These are phyloP conservation scores for Malus fusca DNA, from an alignment of 306 rosid species.

Conservation along the genomic window DNA sequence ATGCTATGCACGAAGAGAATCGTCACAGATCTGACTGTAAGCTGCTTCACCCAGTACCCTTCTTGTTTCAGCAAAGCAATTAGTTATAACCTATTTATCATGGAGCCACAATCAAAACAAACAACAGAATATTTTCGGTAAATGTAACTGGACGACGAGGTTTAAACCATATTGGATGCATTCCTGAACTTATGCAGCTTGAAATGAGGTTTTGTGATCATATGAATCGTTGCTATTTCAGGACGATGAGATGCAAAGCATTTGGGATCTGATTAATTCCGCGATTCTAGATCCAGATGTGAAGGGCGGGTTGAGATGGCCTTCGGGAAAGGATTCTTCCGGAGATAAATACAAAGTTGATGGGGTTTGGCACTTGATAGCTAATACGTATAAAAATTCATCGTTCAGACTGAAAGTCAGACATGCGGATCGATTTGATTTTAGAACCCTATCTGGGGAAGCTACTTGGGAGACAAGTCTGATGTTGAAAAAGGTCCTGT, in stretches of 20 bases:
- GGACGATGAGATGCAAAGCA: conserved; percentile 48
- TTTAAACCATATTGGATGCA: not conserved
- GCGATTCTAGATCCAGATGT: conserved; percentile 43
- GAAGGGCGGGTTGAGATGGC: conserved; percentile 66
- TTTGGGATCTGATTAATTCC: conserved; percentile 29
- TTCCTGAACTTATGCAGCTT: not conserved
- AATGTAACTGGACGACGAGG: not conserved
- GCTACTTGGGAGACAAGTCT: conserved; percentile 26
- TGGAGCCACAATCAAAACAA: not conserved
- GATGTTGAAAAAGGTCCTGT: conserved; percentile 26
- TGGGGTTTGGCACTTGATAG: conserved; percentile 33
- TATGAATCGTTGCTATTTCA: conserved; percentile 8
- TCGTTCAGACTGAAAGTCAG: conserved; percentile 38
- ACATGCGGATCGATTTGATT: conserved; percentile 42
- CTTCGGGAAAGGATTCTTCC: conserved; percentile 32
- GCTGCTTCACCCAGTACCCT: not conserved
- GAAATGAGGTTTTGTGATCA: not conserved
- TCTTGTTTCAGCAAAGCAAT: not conserved
- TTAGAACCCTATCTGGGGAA: conserved; percentile 27
- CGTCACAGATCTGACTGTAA: conserved; percentile 25
- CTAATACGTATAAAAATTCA: conserved; percentile 19
- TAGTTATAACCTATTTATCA: not conserved
- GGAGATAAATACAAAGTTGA: conserved; percentile 34
- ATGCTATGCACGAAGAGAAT: conserved; percentile 26
- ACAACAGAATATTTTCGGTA: not conserved